Evolutionary conservation across 1,284 basidiomycete species (phyloP).

Genomic region (Tilletiopsis washingtonensis): DNA sequence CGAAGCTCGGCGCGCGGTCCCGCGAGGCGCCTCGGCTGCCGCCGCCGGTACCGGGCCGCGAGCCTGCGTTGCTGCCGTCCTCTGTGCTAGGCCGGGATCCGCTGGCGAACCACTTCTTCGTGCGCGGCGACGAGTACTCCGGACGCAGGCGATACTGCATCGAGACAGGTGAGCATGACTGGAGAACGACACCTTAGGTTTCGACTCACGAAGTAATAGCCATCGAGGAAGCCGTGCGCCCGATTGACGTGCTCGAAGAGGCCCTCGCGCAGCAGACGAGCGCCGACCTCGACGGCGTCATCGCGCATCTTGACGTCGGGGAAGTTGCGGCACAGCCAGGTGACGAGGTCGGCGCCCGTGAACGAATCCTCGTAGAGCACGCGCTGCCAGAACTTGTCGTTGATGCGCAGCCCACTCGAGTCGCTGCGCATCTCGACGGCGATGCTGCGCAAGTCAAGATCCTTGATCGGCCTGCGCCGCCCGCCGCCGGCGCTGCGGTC

Average conservation of each 20-base stretch:
- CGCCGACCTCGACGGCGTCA: slow-evolving; percentile 36
- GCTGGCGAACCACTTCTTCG: slow-evolving; percentile 1
- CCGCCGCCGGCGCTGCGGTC: background rate
- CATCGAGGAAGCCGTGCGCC: slow-evolving; percentile 42
- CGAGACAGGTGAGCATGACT: background rate
- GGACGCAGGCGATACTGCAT: slow-evolving; percentile 5
- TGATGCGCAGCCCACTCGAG: slow-evolving; percentile 30
- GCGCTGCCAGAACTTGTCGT: slow-evolving; percentile 43
- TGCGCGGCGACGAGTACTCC: slow-evolving; percentile 1
- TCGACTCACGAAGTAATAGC: slow-evolving; percentile 35
- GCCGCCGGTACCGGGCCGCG: too few relatives aligned
- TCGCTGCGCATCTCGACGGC: slow-evolving; percentile 17
- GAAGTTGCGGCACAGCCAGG: slow-evolving; percentile 40
- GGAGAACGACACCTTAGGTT: background rate
- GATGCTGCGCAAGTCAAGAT: background rate
- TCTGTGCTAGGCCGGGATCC: background rate
- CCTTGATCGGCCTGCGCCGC: background rate
- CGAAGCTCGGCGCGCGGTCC: too few relatives aligned
- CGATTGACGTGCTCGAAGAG: slow-evolving; percentile 40
- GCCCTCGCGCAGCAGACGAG: slow-evolving; percentile 27
- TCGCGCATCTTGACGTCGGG: slow-evolving; percentile 35
- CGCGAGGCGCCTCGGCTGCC: too few relatives aligned
- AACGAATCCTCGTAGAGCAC: slow-evolving; percentile 40
- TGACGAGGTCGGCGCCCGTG: slow-evolving; percentile 42
- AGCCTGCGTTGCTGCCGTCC: slow-evolving; percentile 1